Evolutionary conservation across 805 yeast genomes (phyloP).

Genomic region (Metschnikowia cubensis): DNA sequence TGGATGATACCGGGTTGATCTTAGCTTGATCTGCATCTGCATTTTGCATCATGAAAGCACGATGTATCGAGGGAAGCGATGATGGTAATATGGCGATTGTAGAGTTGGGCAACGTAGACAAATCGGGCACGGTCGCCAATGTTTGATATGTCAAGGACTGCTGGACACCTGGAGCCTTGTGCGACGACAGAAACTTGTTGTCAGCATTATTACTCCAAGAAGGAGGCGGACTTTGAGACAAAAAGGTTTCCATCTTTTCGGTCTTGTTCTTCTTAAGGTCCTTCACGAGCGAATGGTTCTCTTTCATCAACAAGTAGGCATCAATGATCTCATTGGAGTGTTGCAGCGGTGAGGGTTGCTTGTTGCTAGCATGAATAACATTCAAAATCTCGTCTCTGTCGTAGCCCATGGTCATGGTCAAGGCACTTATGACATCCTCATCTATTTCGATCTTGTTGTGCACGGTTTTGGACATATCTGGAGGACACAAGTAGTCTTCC

Average conservation of each 20-base stretch:
- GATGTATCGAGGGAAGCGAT: slow-evolving; percentile 88
- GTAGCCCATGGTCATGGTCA: slow-evolving; percentile 84
- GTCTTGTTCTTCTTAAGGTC: slow-evolving; percentile 53
- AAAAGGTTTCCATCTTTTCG: slow-evolving; percentile 54
- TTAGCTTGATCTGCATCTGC: slow-evolving; percentile 23
- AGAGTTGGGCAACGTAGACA: slow-evolving; percentile 57
- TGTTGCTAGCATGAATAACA: slow-evolving; percentile 54
- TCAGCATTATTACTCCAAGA: slow-evolving; percentile 26
- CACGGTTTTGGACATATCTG: slow-evolving; percentile 38
- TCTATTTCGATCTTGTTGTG: slow-evolving; percentile 51
- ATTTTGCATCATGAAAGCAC: slow-evolving; percentile 81
- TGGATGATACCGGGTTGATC: slow-evolving; percentile 56
- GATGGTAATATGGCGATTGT: slow-evolving; percentile 92
- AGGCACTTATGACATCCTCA: slow-evolving; percentile 69
- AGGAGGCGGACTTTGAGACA: slow-evolving; percentile 61
- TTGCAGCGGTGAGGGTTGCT: slow-evolving; percentile 26
- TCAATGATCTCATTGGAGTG: slow-evolving; percentile 72
- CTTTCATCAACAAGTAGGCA: slow-evolving; percentile 79
- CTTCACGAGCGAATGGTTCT: slow-evolving; percentile 65
- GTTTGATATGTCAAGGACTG: slow-evolving; percentile 46
- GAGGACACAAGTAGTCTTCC: slow-evolving; percentile 73
- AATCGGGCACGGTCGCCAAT: slow-evolving; percentile 44
- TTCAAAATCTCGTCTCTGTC: slow-evolving; percentile 78
- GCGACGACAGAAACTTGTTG: slow-evolving; percentile 20
- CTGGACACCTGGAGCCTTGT: slow-evolving; percentile 41